Evolutionary conservation across 768 basidiomycete species (phyloP).

Genomic region (Lentinula boryana): DNA sequence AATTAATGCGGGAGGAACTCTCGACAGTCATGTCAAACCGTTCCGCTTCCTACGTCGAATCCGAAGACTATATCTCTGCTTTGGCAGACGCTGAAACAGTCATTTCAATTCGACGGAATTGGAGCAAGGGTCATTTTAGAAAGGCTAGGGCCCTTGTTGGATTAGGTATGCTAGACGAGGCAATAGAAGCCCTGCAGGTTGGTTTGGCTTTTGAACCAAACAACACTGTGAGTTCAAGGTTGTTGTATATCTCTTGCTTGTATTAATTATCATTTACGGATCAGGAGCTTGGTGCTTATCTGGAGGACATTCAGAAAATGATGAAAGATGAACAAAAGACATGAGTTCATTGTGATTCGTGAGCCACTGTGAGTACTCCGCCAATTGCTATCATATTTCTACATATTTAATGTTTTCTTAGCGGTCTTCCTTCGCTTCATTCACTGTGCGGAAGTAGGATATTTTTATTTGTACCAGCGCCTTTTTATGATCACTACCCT

Average conservation of each 20-base stretch:
- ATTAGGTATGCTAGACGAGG: conserved; percentile 63
- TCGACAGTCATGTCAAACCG: conserved; percentile 89
- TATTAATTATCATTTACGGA: background rate
- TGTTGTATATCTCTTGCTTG: background rate
- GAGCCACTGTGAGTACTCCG: background rate
- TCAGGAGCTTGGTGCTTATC: conserved; percentile 1
- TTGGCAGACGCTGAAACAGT: conserved; percentile 90
- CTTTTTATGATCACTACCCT: too few species aligned
- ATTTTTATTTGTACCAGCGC: too few species aligned
- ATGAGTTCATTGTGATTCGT: too few species aligned
- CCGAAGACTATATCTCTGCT: conserved; percentile 69
- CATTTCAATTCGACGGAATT: conserved; percentile 74
- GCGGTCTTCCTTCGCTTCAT: too few species aligned
- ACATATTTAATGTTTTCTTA: too few species aligned
- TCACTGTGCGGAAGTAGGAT: too few species aligned
- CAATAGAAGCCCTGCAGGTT: conserved; percentile 72
- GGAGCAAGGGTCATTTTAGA: conserved; percentile 96
- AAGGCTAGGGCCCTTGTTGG: conserved; percentile 85
- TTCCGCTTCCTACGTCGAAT: conserved; percentile 78
- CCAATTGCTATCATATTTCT: too few species aligned
- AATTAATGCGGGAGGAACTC: conserved; percentile 83
- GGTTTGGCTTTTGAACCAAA: conserved; percentile 79
- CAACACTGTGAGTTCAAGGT: conserved; percentile 29
- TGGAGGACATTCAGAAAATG: conserved; percentile 1
- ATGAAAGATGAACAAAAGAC: background rate